These are phyloP conservation scores for Schizophyllum amplum DNA, from an alignment of 1,284 basidiomycete species.

Conservation along the genomic window DNA sequence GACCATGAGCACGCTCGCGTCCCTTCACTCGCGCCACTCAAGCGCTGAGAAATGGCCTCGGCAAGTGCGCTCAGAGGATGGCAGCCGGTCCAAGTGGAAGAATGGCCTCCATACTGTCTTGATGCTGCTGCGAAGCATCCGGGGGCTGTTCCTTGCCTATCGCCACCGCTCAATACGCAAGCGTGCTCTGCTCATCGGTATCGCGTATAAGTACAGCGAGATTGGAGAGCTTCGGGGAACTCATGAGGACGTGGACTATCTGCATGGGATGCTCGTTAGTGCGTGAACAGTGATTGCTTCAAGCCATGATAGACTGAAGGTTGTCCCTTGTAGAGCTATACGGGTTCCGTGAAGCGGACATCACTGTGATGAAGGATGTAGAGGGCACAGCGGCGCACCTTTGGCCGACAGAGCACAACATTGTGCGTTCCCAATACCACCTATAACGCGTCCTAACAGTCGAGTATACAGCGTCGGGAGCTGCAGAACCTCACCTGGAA, in stretches of 20 bases:
- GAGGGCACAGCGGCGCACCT: neutral
- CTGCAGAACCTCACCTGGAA: neutral
- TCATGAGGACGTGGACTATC: neutral
- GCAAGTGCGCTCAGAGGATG: too few relatives aligned
- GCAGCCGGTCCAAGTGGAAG: too few relatives aligned
- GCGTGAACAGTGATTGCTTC: neutral
- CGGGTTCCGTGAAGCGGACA: neutral
- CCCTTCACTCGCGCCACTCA: too few relatives aligned
- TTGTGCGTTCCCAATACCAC: neutral
- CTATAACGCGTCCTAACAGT: neutral
- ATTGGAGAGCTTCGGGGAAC: neutral
- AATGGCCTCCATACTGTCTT: too few relatives aligned
- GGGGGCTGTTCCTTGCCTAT: too few relatives aligned
- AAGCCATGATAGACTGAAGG: neutral
- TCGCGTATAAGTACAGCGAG: neutral
- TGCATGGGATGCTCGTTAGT: neutral
- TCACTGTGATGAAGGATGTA: neutral
- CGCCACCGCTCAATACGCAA: too few relatives aligned
- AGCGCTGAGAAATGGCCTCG: too few relatives aligned
- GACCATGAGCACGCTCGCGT: too few relatives aligned
- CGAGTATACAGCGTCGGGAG: neutral
- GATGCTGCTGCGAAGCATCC: too few relatives aligned
- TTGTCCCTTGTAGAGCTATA: neutral
- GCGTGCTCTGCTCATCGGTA: neutral
- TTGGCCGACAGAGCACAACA: neutral